phyloP scores from a whole-genome alignment of 108 stramenopile species.

The Skeletonema tropicum region DNA sequence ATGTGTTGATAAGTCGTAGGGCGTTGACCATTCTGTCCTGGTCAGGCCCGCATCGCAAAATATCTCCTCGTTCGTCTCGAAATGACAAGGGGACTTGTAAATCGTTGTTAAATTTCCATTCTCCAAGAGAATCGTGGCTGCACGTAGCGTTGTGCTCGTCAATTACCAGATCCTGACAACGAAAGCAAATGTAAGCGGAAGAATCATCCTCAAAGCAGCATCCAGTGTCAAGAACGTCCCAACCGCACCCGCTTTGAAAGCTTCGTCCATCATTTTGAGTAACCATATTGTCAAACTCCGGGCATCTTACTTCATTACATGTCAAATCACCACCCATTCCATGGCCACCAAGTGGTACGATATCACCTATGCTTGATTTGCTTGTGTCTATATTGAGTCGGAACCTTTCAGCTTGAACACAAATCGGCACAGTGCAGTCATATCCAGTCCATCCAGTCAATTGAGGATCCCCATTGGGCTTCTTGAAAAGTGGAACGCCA shows the following conservation, averaged over 20 bases:
- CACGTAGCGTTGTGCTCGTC: conserved; percentile 34
- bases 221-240: conserved; percentile 75
- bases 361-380: conserved; percentile 10
- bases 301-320: conserved; percentile 57
- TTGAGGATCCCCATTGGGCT: conserved; percentile 78
- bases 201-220: conserved; percentile 57
- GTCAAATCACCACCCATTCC: conserved; percentile 55
- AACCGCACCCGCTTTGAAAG: conserved; percentile 83
- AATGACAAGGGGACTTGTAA: conserved; percentile 37
- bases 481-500: conserved; percentile 72
- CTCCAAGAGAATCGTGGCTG: conserved; percentile 14
- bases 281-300: conserved; percentile 50
- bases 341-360: conserved; percentile 63
- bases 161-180: conserved; percentile 37
- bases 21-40: conserved; percentile 23
- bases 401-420: conserved; percentile 78
- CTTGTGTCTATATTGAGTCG: conserved; percentile 52
- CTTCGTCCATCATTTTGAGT: conserved; percentile 61
- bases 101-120: conserved; percentile 23
- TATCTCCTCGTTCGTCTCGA: conserved; percentile 17
- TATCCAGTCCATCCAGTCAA: conserved; percentile 91
- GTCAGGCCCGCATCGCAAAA: conserved; percentile 52
- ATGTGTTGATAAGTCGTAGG: not conserved
- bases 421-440: conserved; percentile 77
- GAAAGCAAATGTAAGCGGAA: conserved; percentile 30